Evolutionary conservation across 2,329 filamentous ascomycete genomes (phyloP), one percentile per base, ranked within the genome.

Genomic region (Aspergillus neoniger): DNA sequence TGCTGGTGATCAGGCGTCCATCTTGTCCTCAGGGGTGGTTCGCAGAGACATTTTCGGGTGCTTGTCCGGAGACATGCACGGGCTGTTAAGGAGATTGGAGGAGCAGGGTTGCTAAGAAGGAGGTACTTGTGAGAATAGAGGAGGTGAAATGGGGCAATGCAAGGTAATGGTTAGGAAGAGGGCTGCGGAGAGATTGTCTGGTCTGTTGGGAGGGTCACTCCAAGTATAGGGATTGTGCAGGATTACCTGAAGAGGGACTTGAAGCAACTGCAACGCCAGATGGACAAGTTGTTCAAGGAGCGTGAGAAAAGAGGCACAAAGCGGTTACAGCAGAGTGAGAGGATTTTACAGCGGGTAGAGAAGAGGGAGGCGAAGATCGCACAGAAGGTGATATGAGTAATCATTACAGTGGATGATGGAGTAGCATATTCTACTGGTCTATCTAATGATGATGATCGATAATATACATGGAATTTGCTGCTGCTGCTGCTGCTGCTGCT

Each of bases 321-420:
- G 48, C 48, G 55, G n/a, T 10, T 59, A 21, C 43, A 48, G 43
- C 43, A 65, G 52, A 60, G 58, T 28, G 55, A 63, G 44, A 23
- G 25, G 4, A 19, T 43, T 2, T 21, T 61, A 8, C 47, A 61
- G 23, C 30, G 49, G 15, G 61, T 60, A 12, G 54, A 58, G 53
- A 65, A 61, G 55, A 53, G 50, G 9, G 63, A 63, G 43, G 50
- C 19, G 3, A 49, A 53, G 25, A 63, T 65, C 32, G 61, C 57
- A 12, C 58, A 61, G 38, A 57, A 57, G 32, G 57, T 64, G 38
- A 62, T 62, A 55, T 63, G 62, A 60, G 51, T 64, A 17, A 60
- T 64, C 10, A 41, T 64, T 15, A 62, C 57, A 19, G 62, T n/a
- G n/a, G 60, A 64, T 60, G 60, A 64, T 41, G 62, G 58, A 3